Percentiles rank a stretch among this genome's conserved stretches.
Conservation (phyloP, 1,284 basidiomycete species). For the Inonotus hispidus region DNA sequence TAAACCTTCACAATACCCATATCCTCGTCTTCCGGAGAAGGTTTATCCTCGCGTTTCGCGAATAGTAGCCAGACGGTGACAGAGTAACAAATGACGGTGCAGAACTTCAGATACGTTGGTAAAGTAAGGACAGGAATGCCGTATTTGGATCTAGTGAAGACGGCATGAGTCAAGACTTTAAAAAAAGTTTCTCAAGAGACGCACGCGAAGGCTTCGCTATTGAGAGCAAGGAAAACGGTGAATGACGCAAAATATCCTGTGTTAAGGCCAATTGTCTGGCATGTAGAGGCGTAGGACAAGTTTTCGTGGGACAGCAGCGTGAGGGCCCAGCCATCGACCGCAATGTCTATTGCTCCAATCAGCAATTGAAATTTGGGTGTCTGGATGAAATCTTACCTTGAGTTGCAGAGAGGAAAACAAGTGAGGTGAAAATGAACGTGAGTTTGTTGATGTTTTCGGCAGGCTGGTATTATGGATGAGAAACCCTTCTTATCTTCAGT, state of each 20-base stretch:
- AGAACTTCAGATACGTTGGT: conserved; percentile 83
- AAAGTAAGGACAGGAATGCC: conserved; percentile 82
- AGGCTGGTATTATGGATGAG: conserved; percentile 46
- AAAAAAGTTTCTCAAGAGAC: conserved; percentile 27
- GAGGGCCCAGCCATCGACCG: conserved; percentile 98
- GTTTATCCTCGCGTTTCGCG: conserved; percentile 88
- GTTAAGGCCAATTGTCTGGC: conserved; percentile 96
- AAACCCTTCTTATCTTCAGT: conserved; percentile 2
- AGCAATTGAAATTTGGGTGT: neutral
- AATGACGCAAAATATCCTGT: conserved; percentile 96
- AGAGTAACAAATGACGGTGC: conserved; percentile 73
- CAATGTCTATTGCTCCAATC: conserved; percentile 65
- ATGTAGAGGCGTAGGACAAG: conserved; percentile 94
- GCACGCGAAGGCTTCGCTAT: conserved; percentile 88
- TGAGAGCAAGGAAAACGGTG: conserved; percentile 96
- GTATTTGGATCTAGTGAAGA: conserved; percentile 60
- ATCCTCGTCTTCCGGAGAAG: conserved; percentile 67
- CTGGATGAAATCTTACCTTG: conserved; percentile 59
- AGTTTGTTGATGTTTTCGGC: conserved; percentile 76
- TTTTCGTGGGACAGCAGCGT: conserved; percentile 95
- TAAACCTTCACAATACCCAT: conserved; percentile 93
- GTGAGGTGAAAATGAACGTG: conserved; percentile 82
- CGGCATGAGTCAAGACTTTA: conserved; percentile 9
- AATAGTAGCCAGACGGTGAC: conserved; percentile 88
- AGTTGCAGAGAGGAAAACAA: conserved; percentile 95